Evolutionary conservation across 805 yeast genomes (phyloP).

Genomic region (Nadsonia fulvescens): DNA sequence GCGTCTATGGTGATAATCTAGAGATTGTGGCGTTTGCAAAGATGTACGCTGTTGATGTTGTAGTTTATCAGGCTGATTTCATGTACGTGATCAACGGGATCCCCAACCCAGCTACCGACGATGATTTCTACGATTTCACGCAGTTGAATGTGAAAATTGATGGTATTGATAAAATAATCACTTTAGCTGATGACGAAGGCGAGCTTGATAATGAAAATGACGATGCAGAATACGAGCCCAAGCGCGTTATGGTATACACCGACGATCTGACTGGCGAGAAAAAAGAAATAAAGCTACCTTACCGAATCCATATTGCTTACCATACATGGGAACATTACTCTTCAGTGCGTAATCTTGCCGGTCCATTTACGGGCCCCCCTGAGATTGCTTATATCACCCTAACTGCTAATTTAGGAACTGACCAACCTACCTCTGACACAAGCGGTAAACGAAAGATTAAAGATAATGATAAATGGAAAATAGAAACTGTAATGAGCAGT

Average conservation of each 20-base stretch:
- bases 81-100: slow-evolving; percentile 17
- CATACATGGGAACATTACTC: slow-evolving; percentile 28
- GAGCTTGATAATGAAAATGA: slow-evolving; percentile 1
- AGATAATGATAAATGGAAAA: slow-evolving; percentile 4
- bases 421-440: slow-evolving; percentile 1
- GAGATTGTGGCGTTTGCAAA: slow-evolving; percentile 25
- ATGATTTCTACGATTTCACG: no score
- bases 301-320: slow-evolving; percentile 20
- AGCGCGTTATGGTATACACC: no score
- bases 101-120: no score
- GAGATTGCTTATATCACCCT: slow-evolving; percentile 6
- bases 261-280: slow-evolving; percentile 3
- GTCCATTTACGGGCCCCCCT: slow-evolving; percentile 21
- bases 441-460: not conserved
- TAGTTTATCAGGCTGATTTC: slow-evolving; percentile 21
- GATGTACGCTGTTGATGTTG: slow-evolving; percentile 16
- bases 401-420: not conserved
- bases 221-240: no score
- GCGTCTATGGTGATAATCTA: slow-evolving; percentile 24
- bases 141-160: no score
- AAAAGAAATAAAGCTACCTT: slow-evolving; percentile 4
- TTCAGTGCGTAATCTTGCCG: slow-evolving; percentile 21
- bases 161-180: not conserved
- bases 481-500: slow-evolving; percentile 1
- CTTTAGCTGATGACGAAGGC: slow-evolving; percentile 2